Percentiles rank a stretch among this genome's conserved stretches.
Conservation (phyloP, 192 early-diverging fungal species). For the Diversispora epigaea region DNA sequence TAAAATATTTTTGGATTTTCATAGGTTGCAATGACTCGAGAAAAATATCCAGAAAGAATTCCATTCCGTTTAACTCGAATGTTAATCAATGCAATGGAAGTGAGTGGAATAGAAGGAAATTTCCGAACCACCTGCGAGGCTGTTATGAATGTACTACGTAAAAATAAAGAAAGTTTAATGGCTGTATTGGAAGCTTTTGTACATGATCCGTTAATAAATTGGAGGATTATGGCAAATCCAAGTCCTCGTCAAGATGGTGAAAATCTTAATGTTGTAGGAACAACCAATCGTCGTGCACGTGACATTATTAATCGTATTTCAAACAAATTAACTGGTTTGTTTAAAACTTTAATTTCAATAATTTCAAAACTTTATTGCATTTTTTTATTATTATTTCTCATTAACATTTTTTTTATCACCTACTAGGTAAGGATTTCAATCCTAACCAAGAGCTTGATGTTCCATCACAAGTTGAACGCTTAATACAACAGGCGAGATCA, state of each 20-base stretch:
- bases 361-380: not conserved
- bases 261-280: slow-evolving; percentile 58
- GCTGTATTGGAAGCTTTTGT: slow-evolving; percentile 98
- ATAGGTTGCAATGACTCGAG: slow-evolving; percentile 91
- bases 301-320: slow-evolving; percentile 85
- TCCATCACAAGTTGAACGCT: slow-evolving; percentile 79
- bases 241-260: slow-evolving; percentile 54
- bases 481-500: slow-evolving; percentile 87
- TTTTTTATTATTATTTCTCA: not conserved
- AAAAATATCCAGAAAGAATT: slow-evolving; percentile 95
- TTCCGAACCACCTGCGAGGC: slow-evolving; percentile 95
- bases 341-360: slow-evolving; percentile 24
- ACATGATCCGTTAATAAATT: slow-evolving; percentile 93
- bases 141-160: slow-evolving; percentile 91
- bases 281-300: slow-evolving; percentile 72
- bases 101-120: slow-evolving; percentile 91
- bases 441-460: slow-evolving; percentile 76
- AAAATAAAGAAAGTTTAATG: slow-evolving; percentile 97
- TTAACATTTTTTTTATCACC: not conserved
- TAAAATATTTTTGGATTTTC: not conserved
- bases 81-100: slow-evolving; percentile 98
- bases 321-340: slow-evolving; percentile 81
- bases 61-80: slow-evolving; percentile 99
- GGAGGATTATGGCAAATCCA: slow-evolving; percentile 65
- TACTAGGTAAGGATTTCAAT: slow-evolving; percentile 81